Conservation (phyloP, 805 yeast species). For the Hanseniaspora taiwanica region DNA sequence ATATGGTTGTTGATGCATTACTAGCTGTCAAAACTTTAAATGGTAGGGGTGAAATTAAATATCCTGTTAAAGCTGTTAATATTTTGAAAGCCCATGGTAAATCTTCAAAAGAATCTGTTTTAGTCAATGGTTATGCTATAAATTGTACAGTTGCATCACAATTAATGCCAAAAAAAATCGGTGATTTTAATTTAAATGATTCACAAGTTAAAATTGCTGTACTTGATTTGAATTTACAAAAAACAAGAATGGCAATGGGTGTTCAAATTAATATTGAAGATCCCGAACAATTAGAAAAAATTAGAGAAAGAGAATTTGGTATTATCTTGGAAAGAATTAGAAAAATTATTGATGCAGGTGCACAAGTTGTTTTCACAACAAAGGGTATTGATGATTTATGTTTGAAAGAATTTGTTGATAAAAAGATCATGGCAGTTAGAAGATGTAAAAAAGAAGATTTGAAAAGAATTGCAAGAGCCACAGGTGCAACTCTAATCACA, state of each 20-base stretch:
- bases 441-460: slow-evolving; percentile 94
- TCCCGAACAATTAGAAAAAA: slow-evolving; percentile 92
- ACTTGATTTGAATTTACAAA: slow-evolving; percentile 84
- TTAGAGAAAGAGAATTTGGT: slow-evolving; percentile 78
- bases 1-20: slow-evolving; percentile 90
- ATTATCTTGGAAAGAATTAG: slow-evolving; percentile 71
- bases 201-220: slow-evolving; percentile 70
- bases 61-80: slow-evolving; percentile 96
- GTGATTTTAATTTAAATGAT: slow-evolving; percentile 18
- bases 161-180: slow-evolving; percentile 73
- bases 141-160: slow-evolving; percentile 96
- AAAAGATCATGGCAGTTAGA: slow-evolving; percentile 89
- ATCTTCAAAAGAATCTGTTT: slow-evolving; percentile 71
- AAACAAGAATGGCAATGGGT: slow-evolving; percentile 96
- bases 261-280: slow-evolving; percentile 94
- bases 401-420: slow-evolving; percentile 80
- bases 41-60: slow-evolving; percentile 73
- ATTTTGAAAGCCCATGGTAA: slow-evolving; percentile 94
- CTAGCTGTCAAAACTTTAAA: slow-evolving; percentile 87
- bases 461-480: slow-evolving; percentile 92
- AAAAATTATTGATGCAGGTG: slow-evolving; percentile 76
- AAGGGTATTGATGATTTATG: slow-evolving; percentile 93
- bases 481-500: slow-evolving; percentile 85
- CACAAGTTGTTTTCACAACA: slow-evolving; percentile 84
- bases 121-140: slow-evolving; percentile 88